Percentiles rank a stretch among this genome's conserved stretches.
Conservation (phyloP, 1,284 basidiomycete genomes). For the Schizopora paradoxa region DNA sequence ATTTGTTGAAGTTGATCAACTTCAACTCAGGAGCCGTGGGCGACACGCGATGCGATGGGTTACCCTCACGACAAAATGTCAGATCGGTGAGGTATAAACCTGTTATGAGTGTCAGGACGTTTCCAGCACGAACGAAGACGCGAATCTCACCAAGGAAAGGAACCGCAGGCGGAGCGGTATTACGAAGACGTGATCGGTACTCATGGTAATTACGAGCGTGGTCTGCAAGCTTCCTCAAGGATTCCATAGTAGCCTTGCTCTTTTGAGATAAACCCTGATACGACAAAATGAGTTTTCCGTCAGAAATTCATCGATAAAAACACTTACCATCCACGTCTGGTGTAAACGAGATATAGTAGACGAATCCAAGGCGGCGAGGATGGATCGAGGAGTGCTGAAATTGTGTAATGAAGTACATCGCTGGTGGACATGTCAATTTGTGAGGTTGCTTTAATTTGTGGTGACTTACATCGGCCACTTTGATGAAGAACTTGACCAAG, state of each 20-base stretch:
- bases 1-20: constrained; percentile 95
- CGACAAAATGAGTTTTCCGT: constrained; percentile 22
- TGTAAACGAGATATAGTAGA: constrained; percentile 88
- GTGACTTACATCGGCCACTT: constrained; percentile 84
- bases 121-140: neutral
- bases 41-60: constrained; percentile 81
- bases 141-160: constrained; percentile 80
- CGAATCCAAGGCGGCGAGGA: constrained; percentile 91
- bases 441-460: constrained; percentile 25
- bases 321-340: constrained; percentile 84
- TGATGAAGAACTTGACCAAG: constrained; percentile 94
- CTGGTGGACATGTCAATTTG: constrained; percentile 39
- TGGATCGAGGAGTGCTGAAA: constrained; percentile 89
- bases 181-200: constrained; percentile 80
- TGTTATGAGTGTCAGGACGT: constrained; percentile 25
- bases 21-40: constrained; percentile 72
- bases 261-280: constrained; percentile 79
- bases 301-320: constrained; percentile 10
- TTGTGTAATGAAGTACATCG: constrained; percentile 84
- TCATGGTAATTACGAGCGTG: constrained; percentile 89
- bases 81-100: constrained; percentile 88
- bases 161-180: constrained; percentile 81
- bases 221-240: constrained; percentile 81
- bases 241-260: constrained; percentile 75
- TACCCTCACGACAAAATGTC: constrained; percentile 94